A percentile compares a stretch with the other conserved stretches of the same genome.
phyloP scores from a whole-genome alignment of 768 basidiomycete genomes.

The Auricularia sp. region DNA sequence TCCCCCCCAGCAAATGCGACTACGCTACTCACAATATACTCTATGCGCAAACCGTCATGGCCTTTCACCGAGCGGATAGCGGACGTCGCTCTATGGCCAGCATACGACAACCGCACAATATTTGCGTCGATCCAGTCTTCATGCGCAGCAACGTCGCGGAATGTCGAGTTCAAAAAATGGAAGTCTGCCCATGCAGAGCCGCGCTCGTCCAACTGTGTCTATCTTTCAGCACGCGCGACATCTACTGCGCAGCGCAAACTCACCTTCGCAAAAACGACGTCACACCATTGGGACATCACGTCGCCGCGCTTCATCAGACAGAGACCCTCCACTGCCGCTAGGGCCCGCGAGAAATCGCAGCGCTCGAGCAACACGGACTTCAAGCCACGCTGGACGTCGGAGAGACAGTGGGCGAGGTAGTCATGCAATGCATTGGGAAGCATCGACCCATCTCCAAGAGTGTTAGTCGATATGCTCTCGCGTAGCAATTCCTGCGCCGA shows the following conservation, averaged over 20 bases:
- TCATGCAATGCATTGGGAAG: neutral
- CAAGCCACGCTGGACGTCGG: conserved; percentile 32
- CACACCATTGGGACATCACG: conserved; percentile 61
- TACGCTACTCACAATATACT: conserved; percentile 46
- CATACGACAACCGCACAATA: conserved; percentile 63
- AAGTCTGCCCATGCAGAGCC: conserved; percentile 63
- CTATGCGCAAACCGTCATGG: conserved; percentile 57
- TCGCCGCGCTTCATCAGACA: conserved; percentile 75
- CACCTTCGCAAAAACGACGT: conserved; percentile 67
- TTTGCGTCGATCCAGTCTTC: conserved; percentile 49
- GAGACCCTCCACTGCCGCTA: conserved; percentile 54
- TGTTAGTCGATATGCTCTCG: neutral
- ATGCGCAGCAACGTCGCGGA: conserved; percentile 49
- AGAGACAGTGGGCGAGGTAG: neutral
- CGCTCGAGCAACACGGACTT: conserved; percentile 54
- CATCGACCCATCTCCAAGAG: neutral
- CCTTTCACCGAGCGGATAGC: conserved; percentile 48
- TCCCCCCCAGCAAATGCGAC: neutral
- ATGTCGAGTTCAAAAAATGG: conserved; percentile 73
- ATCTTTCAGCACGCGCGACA: neutral
- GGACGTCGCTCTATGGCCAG: conserved; percentile 40
- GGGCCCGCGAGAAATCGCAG: conserved; percentile 44
- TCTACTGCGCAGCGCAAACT: conserved; percentile 5
- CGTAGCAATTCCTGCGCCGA: neutral
- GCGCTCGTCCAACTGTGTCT: conserved; percentile 57